These are phyloP conservation scores for Ascochyta viciae-villosae DNA, from an alignment of 2,329 filamentous ascomycete species.

Conservation along the genomic window DNA sequence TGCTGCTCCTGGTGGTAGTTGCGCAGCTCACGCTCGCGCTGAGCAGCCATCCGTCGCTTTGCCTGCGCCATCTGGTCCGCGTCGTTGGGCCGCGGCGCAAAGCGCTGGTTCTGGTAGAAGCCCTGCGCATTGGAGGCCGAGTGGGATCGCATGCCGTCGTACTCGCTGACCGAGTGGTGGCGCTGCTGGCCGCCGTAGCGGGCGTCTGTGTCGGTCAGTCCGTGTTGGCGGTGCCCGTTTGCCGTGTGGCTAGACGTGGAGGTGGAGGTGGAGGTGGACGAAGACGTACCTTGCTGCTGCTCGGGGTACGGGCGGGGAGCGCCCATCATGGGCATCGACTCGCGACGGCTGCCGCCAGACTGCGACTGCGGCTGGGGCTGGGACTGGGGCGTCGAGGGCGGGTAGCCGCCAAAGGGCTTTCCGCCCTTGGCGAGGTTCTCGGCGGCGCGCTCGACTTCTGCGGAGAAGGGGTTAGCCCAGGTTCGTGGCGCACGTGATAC, in stretches of 20 bases:
- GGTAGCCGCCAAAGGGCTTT: constrained; percentile 74
- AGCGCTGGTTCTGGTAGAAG: constrained; percentile 92
- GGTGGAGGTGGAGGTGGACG: too few relatives aligned
- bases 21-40: constrained; percentile 97
- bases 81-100: constrained; percentile 86
- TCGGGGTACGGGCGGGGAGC: constrained; percentile 63
- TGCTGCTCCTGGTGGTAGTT: constrained; percentile 99
- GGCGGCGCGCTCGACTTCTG: constrained; percentile 94
- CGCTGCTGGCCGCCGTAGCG: constrained; percentile 73
- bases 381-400: constrained; percentile 26
- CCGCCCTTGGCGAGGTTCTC: constrained; percentile 97
- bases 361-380: neutral
- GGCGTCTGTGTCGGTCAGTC: constrained; percentile 59
- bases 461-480: constrained; percentile 21
- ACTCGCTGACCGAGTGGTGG: constrained; percentile 86
- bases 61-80: constrained; percentile 99
- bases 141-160: constrained; percentile 77
- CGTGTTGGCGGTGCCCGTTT: neutral
- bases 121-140: constrained; percentile 83
- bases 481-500: constrained; percentile 1
- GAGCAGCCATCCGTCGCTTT: constrained; percentile 98
- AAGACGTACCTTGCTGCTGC: constrained; percentile 62
- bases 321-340: constrained; percentile 72
- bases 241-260: neutral
- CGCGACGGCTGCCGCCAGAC: constrained; percentile 72